Conservation (phyloP, 1,284 basidiomycete species). For the Ustilago shanxiensis region DNA sequence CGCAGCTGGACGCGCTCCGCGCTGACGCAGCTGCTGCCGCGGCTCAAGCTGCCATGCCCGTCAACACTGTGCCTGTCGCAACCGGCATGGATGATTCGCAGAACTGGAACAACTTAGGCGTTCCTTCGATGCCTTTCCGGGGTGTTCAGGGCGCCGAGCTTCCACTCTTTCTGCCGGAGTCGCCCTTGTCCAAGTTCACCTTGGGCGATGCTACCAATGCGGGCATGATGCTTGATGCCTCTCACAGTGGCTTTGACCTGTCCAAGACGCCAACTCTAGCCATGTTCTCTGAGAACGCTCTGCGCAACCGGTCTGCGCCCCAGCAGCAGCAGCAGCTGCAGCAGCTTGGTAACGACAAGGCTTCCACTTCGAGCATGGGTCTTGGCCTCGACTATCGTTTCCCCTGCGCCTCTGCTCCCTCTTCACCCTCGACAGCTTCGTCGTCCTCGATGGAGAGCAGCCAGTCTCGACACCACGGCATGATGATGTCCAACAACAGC, state of each 20-base stretch:
- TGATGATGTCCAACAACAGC: slow-evolving; percentile 10
- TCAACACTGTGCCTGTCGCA: slow-evolving; percentile 11
- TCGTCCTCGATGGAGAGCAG: slow-evolving; percentile 33
- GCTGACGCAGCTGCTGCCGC: slow-evolving; percentile 19
- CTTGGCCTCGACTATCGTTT: slow-evolving; percentile 45
- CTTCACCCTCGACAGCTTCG: slow-evolving; percentile 47
- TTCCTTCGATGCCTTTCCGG: slow-evolving; percentile 33
- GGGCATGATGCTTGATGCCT: slow-evolving; percentile 25
- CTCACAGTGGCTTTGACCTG: slow-evolving; percentile 33
- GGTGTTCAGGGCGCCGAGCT: slow-evolving; percentile 41
- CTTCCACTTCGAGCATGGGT: slow-evolving; percentile 20
- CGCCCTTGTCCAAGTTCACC: slow-evolving; percentile 46
- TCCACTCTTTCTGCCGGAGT: slow-evolving; percentile 44
- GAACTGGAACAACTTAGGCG: slow-evolving; percentile 12
- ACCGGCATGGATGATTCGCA: slow-evolving; percentile 14
- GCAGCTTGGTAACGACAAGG: slow-evolving; percentile 15
- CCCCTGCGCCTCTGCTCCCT: slow-evolving; percentile 36
- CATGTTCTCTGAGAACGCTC: slow-evolving; percentile 43
- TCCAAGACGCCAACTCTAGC: slow-evolving; percentile 48
- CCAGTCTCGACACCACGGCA: slow-evolving; percentile 18
- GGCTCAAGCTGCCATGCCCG: slow-evolving; percentile 14
- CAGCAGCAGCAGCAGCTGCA: slow-evolving; percentile 16
- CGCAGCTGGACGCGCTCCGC: slow-evolving; percentile 37
- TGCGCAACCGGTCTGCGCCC: slow-evolving; percentile 34
- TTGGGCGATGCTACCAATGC: slow-evolving; percentile 12